Evolutionary conservation across 306 rosid species (phyloP).

Genomic region (Vigna radiata): DNA sequence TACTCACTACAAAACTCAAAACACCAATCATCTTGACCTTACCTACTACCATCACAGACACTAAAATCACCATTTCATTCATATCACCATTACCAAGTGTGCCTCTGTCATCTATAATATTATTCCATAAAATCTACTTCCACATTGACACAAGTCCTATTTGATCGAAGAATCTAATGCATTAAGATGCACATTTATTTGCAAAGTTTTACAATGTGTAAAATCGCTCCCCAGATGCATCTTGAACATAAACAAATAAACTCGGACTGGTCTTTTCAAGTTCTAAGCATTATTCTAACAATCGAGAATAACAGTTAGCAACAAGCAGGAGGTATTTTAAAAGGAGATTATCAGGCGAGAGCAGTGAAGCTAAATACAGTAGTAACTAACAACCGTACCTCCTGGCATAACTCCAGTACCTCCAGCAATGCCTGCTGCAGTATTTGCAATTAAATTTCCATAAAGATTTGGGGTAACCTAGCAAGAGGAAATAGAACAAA

Average conservation of each 20-base stretch:
- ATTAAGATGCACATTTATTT: neutral
- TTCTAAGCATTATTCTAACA: conserved; percentile 17
- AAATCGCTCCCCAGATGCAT: neutral
- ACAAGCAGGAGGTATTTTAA: conserved; percentile 2
- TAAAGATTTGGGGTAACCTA: conserved; percentile 98
- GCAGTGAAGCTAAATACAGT: conserved; percentile 29
- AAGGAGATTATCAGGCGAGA: conserved; percentile 17
- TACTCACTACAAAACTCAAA: neutral
- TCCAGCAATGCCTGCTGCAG: conserved; percentile 99
- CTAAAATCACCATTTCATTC: neutral
- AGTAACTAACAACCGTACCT: conserved; percentile 55
- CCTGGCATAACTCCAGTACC: conserved; percentile 99
- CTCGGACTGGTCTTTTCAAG: conserved; percentile 17
- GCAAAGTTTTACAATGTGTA: neutral
- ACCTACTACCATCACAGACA: conserved; percentile 13
- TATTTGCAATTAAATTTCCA: conserved; percentile 94
- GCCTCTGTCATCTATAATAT: neutral
- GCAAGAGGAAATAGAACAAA: conserved; percentile 39
- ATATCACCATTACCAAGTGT: neutral
- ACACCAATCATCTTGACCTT: conserved; percentile 11
- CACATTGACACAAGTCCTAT: conserved; percentile 4
- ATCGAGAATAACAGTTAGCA: neutral
- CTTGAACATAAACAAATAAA: neutral
- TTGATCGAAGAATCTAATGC: conserved; percentile 6
- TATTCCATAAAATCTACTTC: neutral